These are phyloP conservation scores for Trichopus zeylanicus DNA, from an alignment of 116 monocot genomes.

Conservation along the genomic window DNA sequence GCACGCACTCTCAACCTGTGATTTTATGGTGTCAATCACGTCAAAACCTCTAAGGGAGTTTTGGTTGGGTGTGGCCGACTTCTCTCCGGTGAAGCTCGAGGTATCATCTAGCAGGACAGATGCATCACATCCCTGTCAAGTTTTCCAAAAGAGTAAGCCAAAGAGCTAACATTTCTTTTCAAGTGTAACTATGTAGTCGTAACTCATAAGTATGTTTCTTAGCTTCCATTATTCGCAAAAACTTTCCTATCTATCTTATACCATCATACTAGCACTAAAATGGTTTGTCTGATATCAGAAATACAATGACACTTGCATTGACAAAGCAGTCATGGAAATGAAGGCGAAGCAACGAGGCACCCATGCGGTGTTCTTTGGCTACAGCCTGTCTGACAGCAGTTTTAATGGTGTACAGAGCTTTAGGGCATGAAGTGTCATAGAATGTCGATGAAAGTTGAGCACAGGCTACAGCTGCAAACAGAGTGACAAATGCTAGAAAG, in stretches of 20 bases:
- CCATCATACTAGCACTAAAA: too few species aligned
- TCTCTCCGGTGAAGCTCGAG: conserved; percentile 32
- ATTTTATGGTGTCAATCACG: conserved; percentile 36
- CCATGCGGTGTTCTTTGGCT: conserved; percentile 41
- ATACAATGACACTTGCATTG: conserved; percentile 22
- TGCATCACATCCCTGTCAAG: conserved; percentile 51
- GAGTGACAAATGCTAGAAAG: not conserved
- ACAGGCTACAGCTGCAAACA: conserved; percentile 11
- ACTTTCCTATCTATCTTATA: too few species aligned
- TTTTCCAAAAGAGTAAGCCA: too few species aligned
- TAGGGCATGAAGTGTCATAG: conserved; percentile 33
- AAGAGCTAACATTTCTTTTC: too few species aligned
- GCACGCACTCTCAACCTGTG: conserved; percentile 22
- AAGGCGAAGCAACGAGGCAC: conserved; percentile 49
- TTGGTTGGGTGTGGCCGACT: conserved; percentile 29
- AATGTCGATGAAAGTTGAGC: conserved; percentile 36
- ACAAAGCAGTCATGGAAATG: conserved; percentile 70
- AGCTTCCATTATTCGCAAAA: too few species aligned
- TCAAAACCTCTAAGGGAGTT: conserved; percentile 40
- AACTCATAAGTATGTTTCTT: too few species aligned
- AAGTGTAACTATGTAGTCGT: too few species aligned
- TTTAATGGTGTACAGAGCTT: conserved; percentile 15
- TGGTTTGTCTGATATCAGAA: not conserved
- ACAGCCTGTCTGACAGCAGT: conserved; percentile 24
- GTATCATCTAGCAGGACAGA: conserved; percentile 38